Evolutionary conservation across 306 rosid genomes (phyloP), one percentile per base, ranked within the genome.

Genomic region (Rosa chinensis): DNA sequence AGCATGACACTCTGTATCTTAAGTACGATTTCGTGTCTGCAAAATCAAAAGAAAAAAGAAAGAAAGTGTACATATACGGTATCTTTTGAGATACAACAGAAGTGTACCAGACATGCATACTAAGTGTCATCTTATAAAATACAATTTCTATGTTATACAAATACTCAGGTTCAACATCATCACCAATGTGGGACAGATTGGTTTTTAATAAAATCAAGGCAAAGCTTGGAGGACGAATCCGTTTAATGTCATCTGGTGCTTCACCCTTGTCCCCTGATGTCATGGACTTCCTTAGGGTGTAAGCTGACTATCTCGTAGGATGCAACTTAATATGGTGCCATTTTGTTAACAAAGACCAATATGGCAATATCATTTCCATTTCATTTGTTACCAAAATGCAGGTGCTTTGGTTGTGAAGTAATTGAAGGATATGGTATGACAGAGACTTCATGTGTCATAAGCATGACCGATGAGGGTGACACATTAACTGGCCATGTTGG

Each of bases 391-490:
- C 81, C 53, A 67, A 48, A 77, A 58, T 49, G 53, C 92, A 95
- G 99, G 80, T 93, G 98, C 92, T 90, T 95, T 86, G 94, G 99
- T 66, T 83, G 96, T 77, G 83, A 82, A 82, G 87, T 95, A 68
- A 21, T 80, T 53, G 98, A 95, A 88, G 99, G 99, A 67, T 95
- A 95, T 86, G 99, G 99, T 82, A 95, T 95, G 99, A 95, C 99
- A 0, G 99, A 95, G 84, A 95, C 85, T 71, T 84, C 98, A 75
- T 91, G 98, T 85, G 85, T 91, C 61, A 90, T 95, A 91, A 73
- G 69, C 79, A 90, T 93, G 82, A 13, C 12, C 5, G 91, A 95
- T 50, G 85, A 44, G 52, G 86, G 87, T 75, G 99, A 95, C 86
- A 79, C 18, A 12, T 83, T 90, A 77, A 66, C 81, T 61, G 99